Evolutionary conservation across 768 basidiomycete genomes (phyloP).

Genomic region (Aureoboletus auriporus): DNA sequence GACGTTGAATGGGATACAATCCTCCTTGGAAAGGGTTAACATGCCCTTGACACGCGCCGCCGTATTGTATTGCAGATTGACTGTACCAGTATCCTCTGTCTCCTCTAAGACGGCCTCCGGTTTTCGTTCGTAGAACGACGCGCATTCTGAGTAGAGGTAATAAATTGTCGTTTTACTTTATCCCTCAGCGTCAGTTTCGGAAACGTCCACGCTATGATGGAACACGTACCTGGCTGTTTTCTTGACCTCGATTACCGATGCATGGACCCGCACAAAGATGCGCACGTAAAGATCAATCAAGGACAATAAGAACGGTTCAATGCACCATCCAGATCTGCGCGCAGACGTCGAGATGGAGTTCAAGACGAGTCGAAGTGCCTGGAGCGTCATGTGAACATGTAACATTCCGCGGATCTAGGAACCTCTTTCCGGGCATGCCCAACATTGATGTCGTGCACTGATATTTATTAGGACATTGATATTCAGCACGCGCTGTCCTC

Average conservation of each 20-base stretch:
- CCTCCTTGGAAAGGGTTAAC: conserved; percentile 88
- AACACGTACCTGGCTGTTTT: conserved; percentile 66
- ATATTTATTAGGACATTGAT: too few species aligned
- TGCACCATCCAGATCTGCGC: too few species aligned
- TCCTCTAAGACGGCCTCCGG: conserved; percentile 70
- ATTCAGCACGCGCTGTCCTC: not conserved
- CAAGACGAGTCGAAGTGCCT: too few species aligned
- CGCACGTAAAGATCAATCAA: conserved; percentile 88
- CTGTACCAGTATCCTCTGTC: conserved; percentile 51
- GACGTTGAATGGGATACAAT: conserved; percentile 35
- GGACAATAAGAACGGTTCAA: too few species aligned
- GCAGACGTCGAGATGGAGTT: too few species aligned
- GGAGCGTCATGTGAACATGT: conserved; percentile 1
- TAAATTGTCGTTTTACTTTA: too few species aligned
- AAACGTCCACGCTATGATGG: conserved; percentile 25
- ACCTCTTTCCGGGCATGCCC: too few species aligned
- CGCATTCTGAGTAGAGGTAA: too few species aligned
- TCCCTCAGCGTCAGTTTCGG: too few species aligned
- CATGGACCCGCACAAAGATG: too few species aligned
- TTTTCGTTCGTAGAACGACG: conserved; percentile 79
- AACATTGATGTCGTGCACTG: too few species aligned
- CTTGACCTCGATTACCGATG: conserved; percentile 71
- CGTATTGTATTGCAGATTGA: conserved; percentile 74
- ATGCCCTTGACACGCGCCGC: conserved; percentile 89
- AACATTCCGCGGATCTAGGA: not conserved